phyloP scores from a whole-genome alignment of 1,284 basidiomycete genomes.

The Bjerkandera adusta region DNA sequence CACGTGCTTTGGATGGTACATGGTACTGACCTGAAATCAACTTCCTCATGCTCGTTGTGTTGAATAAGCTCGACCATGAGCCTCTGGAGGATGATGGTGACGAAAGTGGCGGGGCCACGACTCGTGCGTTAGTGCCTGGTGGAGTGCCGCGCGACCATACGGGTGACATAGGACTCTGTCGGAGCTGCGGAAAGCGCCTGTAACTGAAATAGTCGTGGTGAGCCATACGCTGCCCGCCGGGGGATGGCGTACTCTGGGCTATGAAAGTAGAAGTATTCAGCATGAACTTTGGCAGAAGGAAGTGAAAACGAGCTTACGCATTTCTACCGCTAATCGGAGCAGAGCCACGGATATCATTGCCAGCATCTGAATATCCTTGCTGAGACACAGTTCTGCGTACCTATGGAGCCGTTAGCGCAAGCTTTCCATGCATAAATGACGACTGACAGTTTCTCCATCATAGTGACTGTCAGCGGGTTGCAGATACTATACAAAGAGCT shows the following conservation, averaged over 20 bases:
- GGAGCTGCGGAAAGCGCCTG: constrained; percentile 10
- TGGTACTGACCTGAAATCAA: constrained; percentile 53
- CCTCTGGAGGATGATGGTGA: constrained; percentile 58
- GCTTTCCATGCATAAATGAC: not conserved
- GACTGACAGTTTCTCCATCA: constrained; percentile 30
- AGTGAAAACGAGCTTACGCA: constrained; percentile 25
- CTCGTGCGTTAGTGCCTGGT: constrained; percentile 31
- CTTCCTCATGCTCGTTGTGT: constrained; percentile 58
- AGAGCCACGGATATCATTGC: constrained; percentile 75
- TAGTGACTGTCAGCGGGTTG: constrained; percentile 16
- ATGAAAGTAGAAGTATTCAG: not conserved
- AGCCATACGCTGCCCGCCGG: constrained; percentile 6
- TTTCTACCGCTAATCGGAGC: constrained; percentile 32
- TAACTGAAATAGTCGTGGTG: constrained; percentile 17
- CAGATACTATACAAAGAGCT: constrained; percentile 6
- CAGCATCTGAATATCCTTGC: constrained; percentile 80
- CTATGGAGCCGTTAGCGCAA: constrained; percentile 35
- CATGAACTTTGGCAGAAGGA: not conserved
- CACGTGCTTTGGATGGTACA: constrained; percentile 15
- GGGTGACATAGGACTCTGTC: constrained; percentile 31
- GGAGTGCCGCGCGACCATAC: constrained; percentile 38
- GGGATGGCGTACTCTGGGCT: not conserved
- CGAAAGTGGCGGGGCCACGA: constrained; percentile 32
- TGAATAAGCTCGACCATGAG: constrained; percentile 77
- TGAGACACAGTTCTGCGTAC: constrained; percentile 59